Base-by-base conservation (phyloP, 2,329 filamentous ascomycete species). In the Fusarium subglutinans region DNA sequence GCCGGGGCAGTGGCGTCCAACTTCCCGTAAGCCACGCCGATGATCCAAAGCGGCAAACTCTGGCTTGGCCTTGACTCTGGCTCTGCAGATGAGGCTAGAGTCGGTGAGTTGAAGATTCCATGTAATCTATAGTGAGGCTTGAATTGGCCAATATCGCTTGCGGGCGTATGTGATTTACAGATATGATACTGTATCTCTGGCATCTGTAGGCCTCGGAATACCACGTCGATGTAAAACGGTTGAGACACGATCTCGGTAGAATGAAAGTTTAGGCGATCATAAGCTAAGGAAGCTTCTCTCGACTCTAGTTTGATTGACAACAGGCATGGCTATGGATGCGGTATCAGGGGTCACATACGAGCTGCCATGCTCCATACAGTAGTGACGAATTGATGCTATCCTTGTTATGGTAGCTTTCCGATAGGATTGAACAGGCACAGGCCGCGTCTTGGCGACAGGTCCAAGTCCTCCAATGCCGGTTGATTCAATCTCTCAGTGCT, bases 311-410 rank as follows among this genome's bases (percentile, higher is more conserved):
- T 58, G 20, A 64, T 43, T 44, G 26, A 47, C 30, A 37, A n/a
- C 10, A 47, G 26, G 26, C 43, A 64, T 66, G n/a, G 35, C 26
- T 47, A 70, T 48, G 59, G 55, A n/a, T 54, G 40, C 55, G 30
- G 66, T 45, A 50, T 56, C 68, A 70, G 54, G 68, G 68, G 51
- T 66, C 28, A 43, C 28, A 45, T 51, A 70, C 68, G 54, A 47
- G 60, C 33, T 68, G 40, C 43, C 33, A 58, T 57, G 26, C 26
- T 44, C 22, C 6, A n/a, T 35, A 35, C 33, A 35, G 33, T 26
- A 56, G 66, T 41, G 38, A 28, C 18, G 41, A 47, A n/a, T 33
- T 20, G 48, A 14, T n/a, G 38, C 40, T 12, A 8, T 45, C n/a
- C 24, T 20, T 45, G n/a, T 15, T 38, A 4, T 37, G 40, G 43